phyloP scores from a whole-genome alignment of 225 moss, liverwort and hornwort species.

The Polytrichum commune region DNA sequence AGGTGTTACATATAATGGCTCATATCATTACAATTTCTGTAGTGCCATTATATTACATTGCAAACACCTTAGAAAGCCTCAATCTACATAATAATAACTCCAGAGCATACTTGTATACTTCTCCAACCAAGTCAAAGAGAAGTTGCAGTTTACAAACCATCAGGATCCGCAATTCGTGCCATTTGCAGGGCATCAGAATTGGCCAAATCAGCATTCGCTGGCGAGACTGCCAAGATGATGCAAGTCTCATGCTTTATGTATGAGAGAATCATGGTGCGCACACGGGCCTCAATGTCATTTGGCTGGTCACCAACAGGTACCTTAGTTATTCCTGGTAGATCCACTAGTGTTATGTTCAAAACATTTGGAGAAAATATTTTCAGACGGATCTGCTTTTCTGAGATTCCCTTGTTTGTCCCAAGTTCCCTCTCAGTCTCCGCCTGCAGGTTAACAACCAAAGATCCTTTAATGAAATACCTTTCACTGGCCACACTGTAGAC shows the following conservation, averaged over 20 bases:
- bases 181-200: slow-evolving; percentile 98
- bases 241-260: slow-evolving; percentile 99
- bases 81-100: no score
- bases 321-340: slow-evolving; percentile 97
- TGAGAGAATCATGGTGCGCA: slow-evolving; percentile 90
- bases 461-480: neutral
- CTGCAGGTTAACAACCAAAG: slow-evolving; percentile 43
- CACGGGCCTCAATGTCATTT: slow-evolving; percentile 92
- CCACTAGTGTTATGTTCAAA: slow-evolving; percentile 95
- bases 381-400: slow-evolving; percentile 95
- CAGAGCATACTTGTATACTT: no score
- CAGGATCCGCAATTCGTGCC: slow-evolving; percentile 99
- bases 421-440: slow-evolving; percentile 95
- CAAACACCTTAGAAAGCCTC: no score
- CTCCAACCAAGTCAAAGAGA: no score
- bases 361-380: slow-evolving; percentile 98
- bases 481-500: neutral
- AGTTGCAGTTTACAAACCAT: slow-evolving; percentile 52
- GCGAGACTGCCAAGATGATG: slow-evolving; percentile 95
- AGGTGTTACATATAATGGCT: no score
- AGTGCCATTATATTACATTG: no score
- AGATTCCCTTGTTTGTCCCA: slow-evolving; percentile 94
- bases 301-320: slow-evolving; percentile 99
- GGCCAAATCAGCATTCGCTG: slow-evolving; percentile 97
- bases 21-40: no score